phyloP scores from a whole-genome alignment of 2,329 filamentous ascomycete species.

The Nemania sp. region DNA sequence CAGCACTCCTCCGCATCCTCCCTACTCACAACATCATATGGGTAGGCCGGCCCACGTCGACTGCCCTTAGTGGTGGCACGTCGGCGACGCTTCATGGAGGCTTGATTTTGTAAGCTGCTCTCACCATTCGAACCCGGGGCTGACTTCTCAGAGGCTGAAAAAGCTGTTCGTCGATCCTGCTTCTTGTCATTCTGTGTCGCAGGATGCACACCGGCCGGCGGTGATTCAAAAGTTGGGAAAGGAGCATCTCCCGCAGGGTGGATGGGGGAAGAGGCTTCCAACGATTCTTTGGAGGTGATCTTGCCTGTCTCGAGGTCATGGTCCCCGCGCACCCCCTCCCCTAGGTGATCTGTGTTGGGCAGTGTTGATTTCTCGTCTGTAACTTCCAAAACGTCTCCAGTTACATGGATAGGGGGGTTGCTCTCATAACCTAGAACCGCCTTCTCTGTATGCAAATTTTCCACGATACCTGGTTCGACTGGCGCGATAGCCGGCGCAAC shows the following conservation, averaged over 20 bases:
- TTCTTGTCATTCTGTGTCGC: slow-evolving; percentile 44
- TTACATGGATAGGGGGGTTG: slow-evolving; percentile 28
- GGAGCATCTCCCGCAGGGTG: slow-evolving; percentile 49
- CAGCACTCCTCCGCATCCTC: slow-evolving; percentile 82
- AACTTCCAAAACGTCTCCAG: slow-evolving; percentile 19
- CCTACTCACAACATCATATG: slow-evolving; percentile 76
- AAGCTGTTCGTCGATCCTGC: slow-evolving; percentile 59
- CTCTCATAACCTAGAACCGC: slow-evolving; percentile 24
- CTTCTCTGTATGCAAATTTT: slow-evolving; percentile 32
- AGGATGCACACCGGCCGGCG: slow-evolving; percentile 32
- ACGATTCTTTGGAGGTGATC: slow-evolving; percentile 25
- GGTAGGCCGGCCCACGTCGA: slow-evolving; percentile 63
- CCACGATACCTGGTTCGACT: slow-evolving; percentile 32
- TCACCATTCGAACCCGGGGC: slow-evolving; percentile 41
- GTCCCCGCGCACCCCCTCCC: slow-evolving; percentile 27
- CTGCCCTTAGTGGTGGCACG: slow-evolving; percentile 73
- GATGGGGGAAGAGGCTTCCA: slow-evolving; percentile 48
- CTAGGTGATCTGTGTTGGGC: slow-evolving; percentile 23
- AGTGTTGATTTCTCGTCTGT: slow-evolving; percentile 33
- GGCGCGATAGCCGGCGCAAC: slow-evolving; percentile 36
- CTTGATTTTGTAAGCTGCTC: slow-evolving; percentile 41
- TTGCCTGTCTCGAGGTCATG: slow-evolving; percentile 31
- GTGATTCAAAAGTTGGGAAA: slow-evolving; percentile 54
- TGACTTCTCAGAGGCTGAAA: slow-evolving; percentile 58
- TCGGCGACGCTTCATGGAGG: slow-evolving; percentile 59